Percentiles rank a stretch among this genome's conserved stretches.
These are phyloP conservation scores for Gardenia jasminoides DNA, from an alignment of 257 asterid genomes.

Conservation along the genomic window DNA sequence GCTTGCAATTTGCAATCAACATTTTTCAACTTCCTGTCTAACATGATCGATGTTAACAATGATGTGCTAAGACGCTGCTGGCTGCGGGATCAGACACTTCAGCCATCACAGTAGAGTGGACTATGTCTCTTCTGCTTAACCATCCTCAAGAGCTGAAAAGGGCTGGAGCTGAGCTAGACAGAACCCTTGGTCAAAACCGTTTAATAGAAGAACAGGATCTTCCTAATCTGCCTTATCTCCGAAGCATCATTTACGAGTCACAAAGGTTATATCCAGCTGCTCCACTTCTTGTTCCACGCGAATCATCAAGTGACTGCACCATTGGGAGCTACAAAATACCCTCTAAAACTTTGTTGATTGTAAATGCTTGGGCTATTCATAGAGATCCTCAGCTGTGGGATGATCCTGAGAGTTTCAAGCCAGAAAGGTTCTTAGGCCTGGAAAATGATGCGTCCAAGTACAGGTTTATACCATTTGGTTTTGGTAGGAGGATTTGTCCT, in stretches of 20 bases:
- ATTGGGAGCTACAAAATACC: too few relatives aligned
- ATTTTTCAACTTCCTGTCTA: not conserved
- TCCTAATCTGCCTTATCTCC: constrained; percentile 5
- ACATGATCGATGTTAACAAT: too few relatives aligned
- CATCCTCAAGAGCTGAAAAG: constrained; percentile 7
- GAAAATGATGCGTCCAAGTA: too few relatives aligned
- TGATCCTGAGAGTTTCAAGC: too few relatives aligned
- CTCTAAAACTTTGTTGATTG: too few relatives aligned
- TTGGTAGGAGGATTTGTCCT: too few relatives aligned
- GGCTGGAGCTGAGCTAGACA: constrained; percentile 4
- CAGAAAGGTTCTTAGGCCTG: too few relatives aligned
- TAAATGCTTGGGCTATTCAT: too few relatives aligned
- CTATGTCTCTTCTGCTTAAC: constrained; percentile 9
- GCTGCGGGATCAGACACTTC: constrained; percentile 12
- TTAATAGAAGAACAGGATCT: constrained; percentile 6
- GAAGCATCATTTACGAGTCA: constrained; percentile 2
- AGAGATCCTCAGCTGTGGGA: too few relatives aligned
- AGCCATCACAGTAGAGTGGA: constrained; percentile 14
- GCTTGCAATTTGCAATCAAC: not conserved
- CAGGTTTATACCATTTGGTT: too few relatives aligned
- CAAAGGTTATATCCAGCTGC: constrained; percentile 1
- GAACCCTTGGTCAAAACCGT: not conserved
- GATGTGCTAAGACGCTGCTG: not conserved
- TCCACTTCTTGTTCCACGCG: constrained; percentile 9
- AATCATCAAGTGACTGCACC: not conserved